Base-by-base conservation (phyloP, 495 filamentous ascomycete genomes). In the Penicillium malachiteum region DNA sequence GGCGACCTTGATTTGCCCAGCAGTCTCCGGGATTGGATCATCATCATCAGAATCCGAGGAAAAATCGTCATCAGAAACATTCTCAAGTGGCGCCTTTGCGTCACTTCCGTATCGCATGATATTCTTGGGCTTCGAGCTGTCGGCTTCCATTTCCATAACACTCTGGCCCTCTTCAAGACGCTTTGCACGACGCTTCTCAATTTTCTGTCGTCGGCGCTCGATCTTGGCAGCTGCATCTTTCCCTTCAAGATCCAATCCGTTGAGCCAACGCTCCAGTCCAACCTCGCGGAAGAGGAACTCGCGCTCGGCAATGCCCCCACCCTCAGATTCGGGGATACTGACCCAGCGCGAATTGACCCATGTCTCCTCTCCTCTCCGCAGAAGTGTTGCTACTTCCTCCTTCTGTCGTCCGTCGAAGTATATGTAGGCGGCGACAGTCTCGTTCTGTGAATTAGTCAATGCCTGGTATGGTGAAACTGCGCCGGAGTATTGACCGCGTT, bases 291-390 rank as follows among this genome's bases (percentile, higher is more conserved):
- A 99, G 50, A 97, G 75, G 62, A 99, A 99, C 65, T 99, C 94
- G 54, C 93, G 84, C 76, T 99, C 94, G 44, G 94, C 94, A 31
- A 99, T 84, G 12, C 92, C 92, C 21, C 92, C 92, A 18, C 92
- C 92, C 72, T 97, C 93, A 2, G 87, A 87, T 10, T 89, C 84
- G 2, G 92, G 91, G 4, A 98, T 84, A 64, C 93, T 91, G 55
- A 99, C 94, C 94, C 94, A 99, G 66, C 94, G 79, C 9, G 92
- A 96, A 60, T 96, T 97, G 21, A 99, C 96, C 94, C 94, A 99
- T 0, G 94, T 99, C 71, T 99, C 94, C 59, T 97, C 94, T 40
- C 95, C 95, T 16, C 92, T 85, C 51, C 94, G 81, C 34, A 99
- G 78, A 40, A 99, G 74, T 33, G 94, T 99, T 52, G 94, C 94